Evolutionary conservation across 2,329 filamentous ascomycete genomes (phyloP).

Genomic region (Xylariaceae sp.): DNA sequence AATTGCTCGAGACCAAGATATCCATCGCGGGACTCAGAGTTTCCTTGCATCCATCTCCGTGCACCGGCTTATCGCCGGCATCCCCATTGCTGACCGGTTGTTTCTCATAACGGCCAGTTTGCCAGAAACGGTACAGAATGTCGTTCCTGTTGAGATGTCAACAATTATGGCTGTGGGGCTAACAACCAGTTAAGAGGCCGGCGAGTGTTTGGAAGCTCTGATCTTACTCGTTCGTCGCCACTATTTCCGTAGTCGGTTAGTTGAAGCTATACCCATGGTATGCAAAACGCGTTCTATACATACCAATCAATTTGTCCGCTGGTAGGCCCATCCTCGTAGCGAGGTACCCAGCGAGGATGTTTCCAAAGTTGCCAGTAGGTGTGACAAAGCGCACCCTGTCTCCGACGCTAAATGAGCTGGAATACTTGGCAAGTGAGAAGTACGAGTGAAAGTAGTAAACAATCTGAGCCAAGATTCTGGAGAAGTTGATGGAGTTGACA

Average conservation of each 20-base stretch:
- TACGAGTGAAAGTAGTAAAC: conserved; percentile 97
- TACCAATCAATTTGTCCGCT: conserved; percentile 70
- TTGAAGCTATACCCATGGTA: too few species aligned
- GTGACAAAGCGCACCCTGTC: conserved; percentile 80
- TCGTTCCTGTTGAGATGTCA: conserved; percentile 58
- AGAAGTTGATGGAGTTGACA: conserved; percentile 96
- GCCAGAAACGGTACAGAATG: conserved; percentile 93
- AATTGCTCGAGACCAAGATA: conserved; percentile 93
- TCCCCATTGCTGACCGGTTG: conserved; percentile 59
- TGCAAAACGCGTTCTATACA: not conserved
- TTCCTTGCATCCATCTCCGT: conserved; percentile 77
- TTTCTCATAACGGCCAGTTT: conserved; percentile 86
- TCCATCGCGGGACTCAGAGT: conserved; percentile 96
- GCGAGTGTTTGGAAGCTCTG: not conserved
- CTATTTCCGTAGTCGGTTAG: conserved; percentile 25
- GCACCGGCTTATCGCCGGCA: conserved; percentile 58
- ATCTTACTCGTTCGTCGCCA: conserved; percentile 76
- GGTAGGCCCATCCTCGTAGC: conserved; percentile 87
- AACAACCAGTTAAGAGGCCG: not conserved
- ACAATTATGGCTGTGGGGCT: not conserved
- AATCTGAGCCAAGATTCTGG: conserved; percentile 91
- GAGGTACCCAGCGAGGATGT: conserved; percentile 91
- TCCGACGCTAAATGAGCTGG: conserved; percentile 56
- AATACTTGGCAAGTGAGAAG: conserved; percentile 68
- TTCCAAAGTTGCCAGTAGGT: conserved; percentile 90